Evolutionary conservation across 345 rosid species (phyloP).

Genomic region (Eucalyptus grandis): DNA sequence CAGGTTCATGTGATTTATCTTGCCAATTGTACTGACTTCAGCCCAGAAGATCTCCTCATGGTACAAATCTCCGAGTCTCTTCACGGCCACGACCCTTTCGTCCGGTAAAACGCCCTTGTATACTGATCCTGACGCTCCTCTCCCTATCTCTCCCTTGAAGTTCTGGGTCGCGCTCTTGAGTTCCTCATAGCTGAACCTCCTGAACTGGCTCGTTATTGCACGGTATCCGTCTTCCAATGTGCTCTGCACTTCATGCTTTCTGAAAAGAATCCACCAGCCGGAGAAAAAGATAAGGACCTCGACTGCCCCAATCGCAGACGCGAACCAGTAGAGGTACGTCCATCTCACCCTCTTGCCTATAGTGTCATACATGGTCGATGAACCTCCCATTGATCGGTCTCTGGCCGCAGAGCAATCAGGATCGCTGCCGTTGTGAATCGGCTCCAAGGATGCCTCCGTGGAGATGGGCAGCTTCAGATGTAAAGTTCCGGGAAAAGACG

Average conservation of each 20-base stretch:
- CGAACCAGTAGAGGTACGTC: slow-evolving; percentile 24
- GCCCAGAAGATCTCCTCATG: slow-evolving; percentile 39
- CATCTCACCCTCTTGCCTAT: slow-evolving; percentile 10
- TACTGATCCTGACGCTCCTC: slow-evolving; percentile 38
- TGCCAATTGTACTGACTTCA: slow-evolving; percentile 37
- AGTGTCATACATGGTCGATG: slow-evolving; percentile 1
- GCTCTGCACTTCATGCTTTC: neutral
- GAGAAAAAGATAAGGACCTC: slow-evolving; percentile 8
- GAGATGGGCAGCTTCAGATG: slow-evolving; percentile 16
- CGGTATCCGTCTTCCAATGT: slow-evolving; percentile 9
- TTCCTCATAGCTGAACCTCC: slow-evolving; percentile 14
- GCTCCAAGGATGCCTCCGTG: neutral
- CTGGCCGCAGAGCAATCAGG: neutral
- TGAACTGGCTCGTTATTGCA: slow-evolving; percentile 6
- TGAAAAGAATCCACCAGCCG: slow-evolving; percentile 19
- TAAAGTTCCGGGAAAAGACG: slow-evolving; percentile 5
- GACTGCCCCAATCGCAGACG: slow-evolving; percentile 10
- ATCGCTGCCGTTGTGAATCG: neutral
- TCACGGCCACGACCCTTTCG: slow-evolving; percentile 34
- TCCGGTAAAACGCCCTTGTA: slow-evolving; percentile 28
- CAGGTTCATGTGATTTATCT: slow-evolving; percentile 44
- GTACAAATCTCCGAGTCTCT: slow-evolving; percentile 23
- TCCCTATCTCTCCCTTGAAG: slow-evolving; percentile 26
- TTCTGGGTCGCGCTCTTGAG: slow-evolving; percentile 19
- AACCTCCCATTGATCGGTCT: neutral